Conservation (phyloP, 169 alveolate species). For the Plasmodium coatneyi region DNA sequence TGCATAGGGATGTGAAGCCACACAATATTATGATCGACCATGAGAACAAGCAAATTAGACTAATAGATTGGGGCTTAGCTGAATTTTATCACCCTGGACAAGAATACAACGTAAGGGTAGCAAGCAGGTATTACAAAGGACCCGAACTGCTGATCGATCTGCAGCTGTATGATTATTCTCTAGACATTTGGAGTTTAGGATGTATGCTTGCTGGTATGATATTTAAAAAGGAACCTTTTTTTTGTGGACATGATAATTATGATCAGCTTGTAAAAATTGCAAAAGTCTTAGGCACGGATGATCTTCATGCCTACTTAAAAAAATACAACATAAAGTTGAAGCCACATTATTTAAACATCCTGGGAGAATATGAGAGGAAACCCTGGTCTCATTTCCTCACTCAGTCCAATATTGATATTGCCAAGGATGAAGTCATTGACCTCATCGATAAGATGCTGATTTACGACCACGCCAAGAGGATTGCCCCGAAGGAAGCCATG, state of each 20-base stretch:
- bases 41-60: conserved; percentile 90
- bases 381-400: conserved; percentile 95
- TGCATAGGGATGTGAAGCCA: conserved; percentile 98
- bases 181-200: conserved; percentile 99
- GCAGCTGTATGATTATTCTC: conserved; percentile 96
- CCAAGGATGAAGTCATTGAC: conserved; percentile 94
- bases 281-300: conserved; percentile 96
- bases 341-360: conserved; percentile 89
- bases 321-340: conserved; percentile 91
- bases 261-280: conserved; percentile 98
- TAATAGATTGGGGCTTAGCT: conserved; percentile 99
- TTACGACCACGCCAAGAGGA: conserved; percentile 96
- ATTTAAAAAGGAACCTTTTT: conserved; percentile 89
- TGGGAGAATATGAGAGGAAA: conserved; percentile 92
- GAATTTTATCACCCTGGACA: conserved; percentile 99
- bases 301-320: conserved; percentile 90
- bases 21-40: conserved; percentile 98
- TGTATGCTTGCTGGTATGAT: conserved; percentile 97
- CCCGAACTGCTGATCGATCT: conserved; percentile 98
- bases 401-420: conserved; percentile 92
- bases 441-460: conserved; percentile 96
- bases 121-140: conserved; percentile 98
- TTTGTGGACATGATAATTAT: conserved; percentile 94
- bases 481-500: conserved; percentile 98
- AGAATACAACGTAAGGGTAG: conserved; percentile 98